phyloP scores from a whole-genome alignment of 2,329 filamentous ascomycete species.

The Zasmidium angulare region DNA sequence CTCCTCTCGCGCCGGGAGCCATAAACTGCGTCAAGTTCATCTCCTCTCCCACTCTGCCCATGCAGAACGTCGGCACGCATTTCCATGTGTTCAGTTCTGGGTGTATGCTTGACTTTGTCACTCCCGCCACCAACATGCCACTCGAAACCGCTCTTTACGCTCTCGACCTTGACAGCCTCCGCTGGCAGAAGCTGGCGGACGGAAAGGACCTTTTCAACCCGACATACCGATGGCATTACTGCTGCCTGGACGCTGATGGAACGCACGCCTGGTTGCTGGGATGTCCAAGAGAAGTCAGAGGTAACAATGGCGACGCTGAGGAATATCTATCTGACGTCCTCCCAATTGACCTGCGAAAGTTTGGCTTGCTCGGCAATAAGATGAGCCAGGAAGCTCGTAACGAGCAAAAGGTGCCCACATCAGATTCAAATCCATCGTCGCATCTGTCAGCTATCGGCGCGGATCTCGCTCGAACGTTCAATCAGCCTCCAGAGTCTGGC shows the following conservation, averaged over 20 bases:
- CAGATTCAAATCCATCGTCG: conserved; percentile 54
- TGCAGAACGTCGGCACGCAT: conserved; percentile 86
- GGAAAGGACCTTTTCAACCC: conserved; percentile 89
- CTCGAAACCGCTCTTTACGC: conserved; percentile 89
- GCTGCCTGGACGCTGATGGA: conserved; percentile 89
- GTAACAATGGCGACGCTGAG: conserved; percentile 70
- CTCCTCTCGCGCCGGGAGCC: conserved; percentile 70
- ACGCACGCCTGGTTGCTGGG: conserved; percentile 98
- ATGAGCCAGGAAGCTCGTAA: conserved; percentile 38
- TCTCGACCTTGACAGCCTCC: conserved; percentile 78
- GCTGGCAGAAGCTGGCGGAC: conserved; percentile 94
- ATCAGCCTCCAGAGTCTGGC: conserved; percentile 77
- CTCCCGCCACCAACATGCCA: conserved; percentile 82
- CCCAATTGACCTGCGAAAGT: conserved; percentile 86
- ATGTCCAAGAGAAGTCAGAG: conserved; percentile 74
- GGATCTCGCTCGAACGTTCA: conserved; percentile 84
- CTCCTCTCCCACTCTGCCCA: conserved; percentile 80
- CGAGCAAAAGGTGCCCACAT: conserved; percentile 48
- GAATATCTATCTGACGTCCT: conserved; percentile 94
- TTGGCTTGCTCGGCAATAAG: conserved; percentile 84
- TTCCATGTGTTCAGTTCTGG: conserved; percentile 95
- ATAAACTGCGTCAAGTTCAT: conserved; percentile 90
- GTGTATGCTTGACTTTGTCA: conserved; percentile 89
- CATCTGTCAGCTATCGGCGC: conserved; percentile 68
- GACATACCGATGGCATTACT: conserved; percentile 98